Evolutionary conservation across 139 green algal genomes (phyloP).

Genomic region (Picochlorum costavermella): DNA sequence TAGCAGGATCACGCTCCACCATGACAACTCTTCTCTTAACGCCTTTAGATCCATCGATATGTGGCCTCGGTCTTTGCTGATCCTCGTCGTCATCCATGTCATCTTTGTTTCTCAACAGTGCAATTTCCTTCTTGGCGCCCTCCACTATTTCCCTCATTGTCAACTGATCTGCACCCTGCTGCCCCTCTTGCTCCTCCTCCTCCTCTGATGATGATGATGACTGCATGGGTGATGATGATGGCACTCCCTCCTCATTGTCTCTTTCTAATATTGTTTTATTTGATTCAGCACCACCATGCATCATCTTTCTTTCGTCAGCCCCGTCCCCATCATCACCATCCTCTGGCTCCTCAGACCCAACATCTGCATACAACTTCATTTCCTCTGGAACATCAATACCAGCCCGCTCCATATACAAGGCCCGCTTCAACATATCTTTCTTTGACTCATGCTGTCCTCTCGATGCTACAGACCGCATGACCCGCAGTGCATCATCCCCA

Average conservation of each 20-base stretch:
- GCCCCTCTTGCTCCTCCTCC: too few species aligned
- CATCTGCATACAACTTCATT: background rate
- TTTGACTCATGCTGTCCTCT: conserved; percentile 60
- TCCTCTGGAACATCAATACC: conserved; percentile 32
- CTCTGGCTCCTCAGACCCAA: background rate
- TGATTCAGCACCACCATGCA: too few species aligned
- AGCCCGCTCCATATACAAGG: conserved; percentile 48
- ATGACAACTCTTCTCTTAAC: conserved; percentile 10
- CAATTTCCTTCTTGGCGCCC: background rate
- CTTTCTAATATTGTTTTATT: conserved; percentile 18
- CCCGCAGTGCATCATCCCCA: conserved; percentile 15
- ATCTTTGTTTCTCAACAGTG: background rate
- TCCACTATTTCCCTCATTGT: conserved; percentile 1
- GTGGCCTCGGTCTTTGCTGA: background rate
- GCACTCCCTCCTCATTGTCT: background rate
- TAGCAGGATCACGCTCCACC: conserved; percentile 18
- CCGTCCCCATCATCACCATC: background rate
- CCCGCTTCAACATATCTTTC: conserved; percentile 52
- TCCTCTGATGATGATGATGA: background rate
- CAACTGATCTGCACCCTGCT: background rate
- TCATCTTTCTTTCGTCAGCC: background rate
- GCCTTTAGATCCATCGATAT: background rate
- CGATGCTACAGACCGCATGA: conserved; percentile 48
- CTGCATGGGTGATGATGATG: too few species aligned
- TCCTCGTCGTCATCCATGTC: background rate